phyloP scores from a whole-genome alignment of 1,284 basidiomycete species.

The Trichosporon sp. region DNA sequence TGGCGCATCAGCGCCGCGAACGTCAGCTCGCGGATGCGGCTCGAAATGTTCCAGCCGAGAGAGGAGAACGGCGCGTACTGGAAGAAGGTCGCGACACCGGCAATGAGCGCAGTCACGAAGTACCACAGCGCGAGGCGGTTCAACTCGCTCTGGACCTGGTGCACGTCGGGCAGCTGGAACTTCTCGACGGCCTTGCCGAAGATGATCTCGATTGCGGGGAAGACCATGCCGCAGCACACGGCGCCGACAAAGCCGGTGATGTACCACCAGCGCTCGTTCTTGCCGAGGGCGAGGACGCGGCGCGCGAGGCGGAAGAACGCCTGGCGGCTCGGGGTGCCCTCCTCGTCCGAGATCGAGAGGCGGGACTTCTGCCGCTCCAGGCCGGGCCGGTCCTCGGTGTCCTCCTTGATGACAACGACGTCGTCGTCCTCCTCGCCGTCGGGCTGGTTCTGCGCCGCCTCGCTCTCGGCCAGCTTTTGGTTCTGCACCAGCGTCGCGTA shows the following conservation, averaged over 20 bases:
- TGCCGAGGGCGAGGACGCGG: constrained; percentile 30
- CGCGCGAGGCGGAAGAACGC: constrained; percentile 5
- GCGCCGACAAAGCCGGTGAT: constrained; percentile 36
- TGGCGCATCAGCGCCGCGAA: constrained; percentile 76
- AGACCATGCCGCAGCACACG: constrained; percentile 62
- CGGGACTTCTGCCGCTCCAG: not conserved
- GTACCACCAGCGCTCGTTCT: constrained; percentile 43
- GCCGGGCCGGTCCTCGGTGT: not conserved
- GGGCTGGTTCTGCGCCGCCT: not conserved
- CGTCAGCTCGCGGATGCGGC: constrained; percentile 62
- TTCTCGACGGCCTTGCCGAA: constrained; percentile 64
- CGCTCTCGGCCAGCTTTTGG: constrained; percentile 33
- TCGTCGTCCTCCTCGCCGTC: constrained; percentile 1
- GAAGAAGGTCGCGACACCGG: constrained; percentile 58
- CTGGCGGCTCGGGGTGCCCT: not conserved
- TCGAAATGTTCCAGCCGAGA: constrained; percentile 64
- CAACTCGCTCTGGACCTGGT: constrained; percentile 36
- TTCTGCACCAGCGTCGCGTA: constrained; percentile 41
- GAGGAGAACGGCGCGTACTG: constrained; percentile 67
- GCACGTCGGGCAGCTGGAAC: constrained; percentile 53
- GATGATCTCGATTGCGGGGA: constrained; percentile 78
- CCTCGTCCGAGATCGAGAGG: not conserved
- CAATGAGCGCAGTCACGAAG: constrained; percentile 73
- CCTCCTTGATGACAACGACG: not conserved
- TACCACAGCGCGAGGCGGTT: constrained; percentile 59